A percentile compares a stretch with the other conserved stretches of the same genome.
Evolutionary conservation across 176 grass and related monocot genomes (phyloP).

Genomic region (Neostapfia colusana): DNA sequence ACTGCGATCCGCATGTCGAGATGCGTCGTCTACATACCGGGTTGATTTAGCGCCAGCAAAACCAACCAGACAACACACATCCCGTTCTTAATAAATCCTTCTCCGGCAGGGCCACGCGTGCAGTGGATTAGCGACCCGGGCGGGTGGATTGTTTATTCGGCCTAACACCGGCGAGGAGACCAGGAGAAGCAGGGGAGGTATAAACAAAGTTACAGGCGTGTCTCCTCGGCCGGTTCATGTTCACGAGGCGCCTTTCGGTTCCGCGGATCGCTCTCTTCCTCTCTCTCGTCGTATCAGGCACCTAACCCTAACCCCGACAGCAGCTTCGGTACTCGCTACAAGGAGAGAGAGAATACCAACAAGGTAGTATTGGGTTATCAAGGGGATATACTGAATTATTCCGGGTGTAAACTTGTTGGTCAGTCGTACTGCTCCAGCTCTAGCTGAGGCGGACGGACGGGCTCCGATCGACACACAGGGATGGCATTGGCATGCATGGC

Average conservation of each 20-base stretch:
- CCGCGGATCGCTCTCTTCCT: neutral
- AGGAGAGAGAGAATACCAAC: neutral
- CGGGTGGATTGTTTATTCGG: neutral
- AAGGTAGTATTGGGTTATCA: neutral
- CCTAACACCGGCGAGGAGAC: conserved; percentile 33
- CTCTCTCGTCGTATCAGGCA: conserved; percentile 40
- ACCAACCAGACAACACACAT: conserved; percentile 44
- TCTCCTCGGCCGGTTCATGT: conserved; percentile 35
- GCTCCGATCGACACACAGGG: neutral
- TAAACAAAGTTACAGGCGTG: conserved; percentile 61
- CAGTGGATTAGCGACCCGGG: neutral
- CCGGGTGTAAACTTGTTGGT: neutral
- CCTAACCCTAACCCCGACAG: neutral
- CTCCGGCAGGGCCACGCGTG: neutral
- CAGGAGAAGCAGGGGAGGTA: conserved; percentile 42
- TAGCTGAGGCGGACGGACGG: neutral
- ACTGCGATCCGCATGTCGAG: neutral
- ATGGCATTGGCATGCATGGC: neutral
- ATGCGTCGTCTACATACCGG: neutral
- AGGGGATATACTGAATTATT: neutral
- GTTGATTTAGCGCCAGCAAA: too few relatives aligned
- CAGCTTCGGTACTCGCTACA: too few relatives aligned
- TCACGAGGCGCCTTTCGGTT: conserved; percentile 54
- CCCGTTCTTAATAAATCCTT: conserved; percentile 27
- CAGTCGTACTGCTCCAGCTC: neutral